Conservation (phyloP, 1,139 yeast species). For the Debaryomycetaceae sp. region DNA sequence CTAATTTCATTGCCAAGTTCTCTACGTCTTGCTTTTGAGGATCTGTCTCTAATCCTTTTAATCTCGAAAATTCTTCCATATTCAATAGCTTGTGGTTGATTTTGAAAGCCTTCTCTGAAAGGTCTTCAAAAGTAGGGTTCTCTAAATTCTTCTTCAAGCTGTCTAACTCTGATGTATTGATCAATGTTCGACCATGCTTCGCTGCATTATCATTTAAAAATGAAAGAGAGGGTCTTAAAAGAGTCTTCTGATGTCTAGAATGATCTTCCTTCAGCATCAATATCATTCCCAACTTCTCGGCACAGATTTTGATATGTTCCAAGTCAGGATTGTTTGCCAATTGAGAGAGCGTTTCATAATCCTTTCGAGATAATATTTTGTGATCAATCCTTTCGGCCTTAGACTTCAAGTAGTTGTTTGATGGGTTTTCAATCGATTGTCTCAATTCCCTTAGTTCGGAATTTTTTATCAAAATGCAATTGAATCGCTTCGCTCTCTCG, state of each 20-base stretch:
- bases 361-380: conserved; percentile 8
- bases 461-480: neutral
- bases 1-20: conserved; percentile 10
- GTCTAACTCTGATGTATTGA: neutral
- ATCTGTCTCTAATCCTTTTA: conserved; percentile 2
- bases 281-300: conserved; percentile 21
- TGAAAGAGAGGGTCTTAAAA: neutral
- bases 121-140: conserved; percentile 18
- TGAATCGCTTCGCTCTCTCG: neutral
- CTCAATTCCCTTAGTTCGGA: conserved; percentile 5
- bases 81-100: conserved; percentile 15
- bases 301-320: conserved; percentile 30
- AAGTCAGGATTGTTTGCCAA: conserved; percentile 19
- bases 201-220: neutral
- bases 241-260: neutral
- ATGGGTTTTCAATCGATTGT: conserved; percentile 10
- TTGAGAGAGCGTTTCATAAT: conserved; percentile 10
- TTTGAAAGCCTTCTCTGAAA: conserved; percentile 9
- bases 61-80: conserved; percentile 11
- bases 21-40: conserved; percentile 7
- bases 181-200: neutral
- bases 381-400: conserved; percentile 29
- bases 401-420: conserved; percentile 18
- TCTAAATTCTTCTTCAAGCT: conserved; percentile 1
- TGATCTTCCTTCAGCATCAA: neutral